Percentiles rank a stretch among this genome's conserved stretches.
Evolutionary conservation across 139 green algal genomes (phyloP).

Genomic region (Ettlia oleoabundans): DNA sequence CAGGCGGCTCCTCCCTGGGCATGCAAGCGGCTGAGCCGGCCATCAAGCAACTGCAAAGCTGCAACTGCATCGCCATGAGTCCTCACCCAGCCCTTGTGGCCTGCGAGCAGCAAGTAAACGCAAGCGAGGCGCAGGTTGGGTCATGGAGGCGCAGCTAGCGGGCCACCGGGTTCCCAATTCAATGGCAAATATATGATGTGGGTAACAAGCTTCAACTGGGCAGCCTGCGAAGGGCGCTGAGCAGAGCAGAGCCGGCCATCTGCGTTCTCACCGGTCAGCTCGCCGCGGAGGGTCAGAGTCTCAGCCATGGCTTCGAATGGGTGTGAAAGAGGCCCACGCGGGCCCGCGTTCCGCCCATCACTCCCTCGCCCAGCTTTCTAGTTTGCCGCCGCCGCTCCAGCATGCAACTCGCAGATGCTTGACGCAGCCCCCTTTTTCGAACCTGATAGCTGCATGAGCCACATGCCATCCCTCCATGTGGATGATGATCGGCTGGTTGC

Average conservation of each 20-base stretch:
- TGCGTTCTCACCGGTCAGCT: conserved; percentile 80
- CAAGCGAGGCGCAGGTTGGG: neutral
- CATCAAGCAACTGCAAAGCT: neutral
- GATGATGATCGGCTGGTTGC: too few species aligned
- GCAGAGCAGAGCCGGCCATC: neutral
- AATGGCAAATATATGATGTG: too few species aligned
- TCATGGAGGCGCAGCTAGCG: neutral
- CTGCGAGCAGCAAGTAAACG: neutral
- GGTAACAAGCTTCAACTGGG: neutral
- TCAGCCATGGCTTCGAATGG: conserved; percentile 8
- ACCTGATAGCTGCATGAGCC: too few species aligned
- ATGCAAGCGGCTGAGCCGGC: neutral
- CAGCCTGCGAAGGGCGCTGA: neutral
- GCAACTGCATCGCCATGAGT: neutral
- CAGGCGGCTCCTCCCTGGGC: too few species aligned
- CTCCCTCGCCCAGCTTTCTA: too few species aligned
- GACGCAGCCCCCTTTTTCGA: too few species aligned
- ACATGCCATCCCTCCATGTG: too few species aligned
- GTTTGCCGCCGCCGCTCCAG: neutral
- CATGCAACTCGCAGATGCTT: too few species aligned
- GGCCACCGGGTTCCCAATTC: too few species aligned
- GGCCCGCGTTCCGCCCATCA: neutral
- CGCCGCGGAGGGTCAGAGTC: conserved; percentile 78
- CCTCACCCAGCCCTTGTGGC: conserved; percentile 31
- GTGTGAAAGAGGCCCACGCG: conserved; percentile 9